Conservation (phyloP, 2,329 filamentous ascomycete species). For the Malbranchea zuffiana region DNA sequence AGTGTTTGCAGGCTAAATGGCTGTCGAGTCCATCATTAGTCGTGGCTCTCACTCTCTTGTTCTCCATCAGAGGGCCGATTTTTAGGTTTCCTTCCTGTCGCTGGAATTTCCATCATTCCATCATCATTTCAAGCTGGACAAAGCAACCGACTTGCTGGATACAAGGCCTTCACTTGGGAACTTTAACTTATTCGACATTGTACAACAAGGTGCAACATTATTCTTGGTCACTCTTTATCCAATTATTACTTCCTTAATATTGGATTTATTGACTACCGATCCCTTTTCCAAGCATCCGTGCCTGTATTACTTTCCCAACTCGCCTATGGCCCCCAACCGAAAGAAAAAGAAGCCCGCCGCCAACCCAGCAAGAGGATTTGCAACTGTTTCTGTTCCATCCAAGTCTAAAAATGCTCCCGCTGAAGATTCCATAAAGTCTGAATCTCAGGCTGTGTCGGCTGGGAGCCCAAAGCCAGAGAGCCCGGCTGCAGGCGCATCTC, state of each 20-base stretch:
- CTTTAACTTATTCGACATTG: no score
- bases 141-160: no score
- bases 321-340: constrained; percentile 14
- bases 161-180: no score
- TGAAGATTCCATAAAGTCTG: constrained; percentile 14
- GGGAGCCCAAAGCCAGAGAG: background rate
- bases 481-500: constrained; percentile 17
- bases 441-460: background rate
- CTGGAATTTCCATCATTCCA: no score
- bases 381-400: constrained; percentile 83
- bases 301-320: background rate
- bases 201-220: no score
- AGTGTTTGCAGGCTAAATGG: no score
- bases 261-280: background rate
- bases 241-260: background rate
- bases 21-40: no score
- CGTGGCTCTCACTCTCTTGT: no score
- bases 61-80: no score
- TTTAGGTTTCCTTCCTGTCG: no score
- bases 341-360: constrained; percentile 73
- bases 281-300: background rate
- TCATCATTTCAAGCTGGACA: no score
- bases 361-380: constrained; percentile 85
- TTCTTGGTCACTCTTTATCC: no score
- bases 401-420: constrained; percentile 51